A percentile compares a stretch with the other conserved stretches of the same genome.
phyloP scores from a whole-genome alignment of 306 rosid genomes.

The Ochetophila trinervis region DNA sequence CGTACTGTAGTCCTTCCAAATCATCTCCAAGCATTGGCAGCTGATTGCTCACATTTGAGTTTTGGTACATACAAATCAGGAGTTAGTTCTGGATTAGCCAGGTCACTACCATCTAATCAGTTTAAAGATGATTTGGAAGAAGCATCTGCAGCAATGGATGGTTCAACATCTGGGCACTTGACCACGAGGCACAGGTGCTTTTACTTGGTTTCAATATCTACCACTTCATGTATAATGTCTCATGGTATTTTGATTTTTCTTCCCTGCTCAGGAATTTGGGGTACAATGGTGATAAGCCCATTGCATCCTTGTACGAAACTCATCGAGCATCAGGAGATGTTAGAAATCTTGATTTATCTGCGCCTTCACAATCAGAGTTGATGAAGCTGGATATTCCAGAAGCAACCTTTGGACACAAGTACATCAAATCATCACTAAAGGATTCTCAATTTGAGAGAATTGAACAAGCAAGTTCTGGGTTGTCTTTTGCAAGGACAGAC shows the following conservation, averaged over 20 bases:
- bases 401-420: constrained; percentile 35
- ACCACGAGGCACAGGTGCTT: constrained; percentile 40
- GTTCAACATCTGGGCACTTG: constrained; percentile 28
- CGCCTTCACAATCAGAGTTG: constrained; percentile 36
- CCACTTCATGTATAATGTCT: constrained; percentile 22
- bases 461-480: constrained; percentile 31
- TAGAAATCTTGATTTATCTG: constrained; percentile 30
- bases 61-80: constrained; percentile 58
- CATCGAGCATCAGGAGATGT: constrained; percentile 26
- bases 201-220: constrained; percentile 20
- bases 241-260: constrained; percentile 13
- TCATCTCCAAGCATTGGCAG: constrained; percentile 54
- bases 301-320: constrained; percentile 30
- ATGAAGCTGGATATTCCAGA: constrained; percentile 29
- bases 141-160: constrained; percentile 32
- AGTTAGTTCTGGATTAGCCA: constrained; percentile 38
- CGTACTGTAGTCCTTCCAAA: constrained; percentile 49
- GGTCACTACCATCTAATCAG: constrained; percentile 23
- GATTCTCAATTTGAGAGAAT: constrained; percentile 32
- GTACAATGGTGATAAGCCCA: constrained; percentile 28
- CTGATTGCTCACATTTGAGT: constrained; percentile 65
- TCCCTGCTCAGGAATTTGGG: constrained; percentile 28
- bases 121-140: constrained; percentile 39
- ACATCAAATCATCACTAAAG: constrained; percentile 25
- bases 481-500: constrained; percentile 42